Conservation (phyloP, 768 basidiomycete species). For the Tulasnella sp. region DNA sequence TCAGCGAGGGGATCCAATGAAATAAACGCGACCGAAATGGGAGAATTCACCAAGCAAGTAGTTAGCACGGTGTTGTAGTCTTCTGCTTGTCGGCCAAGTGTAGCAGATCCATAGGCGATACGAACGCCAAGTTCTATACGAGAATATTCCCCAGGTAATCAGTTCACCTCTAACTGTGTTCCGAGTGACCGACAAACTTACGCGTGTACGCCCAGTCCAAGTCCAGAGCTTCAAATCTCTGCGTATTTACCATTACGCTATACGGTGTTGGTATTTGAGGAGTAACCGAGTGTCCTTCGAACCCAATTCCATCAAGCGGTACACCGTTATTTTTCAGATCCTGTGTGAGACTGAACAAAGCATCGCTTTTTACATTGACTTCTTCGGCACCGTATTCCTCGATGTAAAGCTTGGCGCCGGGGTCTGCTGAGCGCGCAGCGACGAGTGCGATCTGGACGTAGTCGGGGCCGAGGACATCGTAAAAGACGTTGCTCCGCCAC, state of each 20-base stretch:
- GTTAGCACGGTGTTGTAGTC: conserved; percentile 50
- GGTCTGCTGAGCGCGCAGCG: conserved; percentile 13
- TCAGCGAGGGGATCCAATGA: neutral
- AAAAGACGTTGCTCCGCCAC: conserved; percentile 47
- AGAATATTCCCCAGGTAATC: neutral
- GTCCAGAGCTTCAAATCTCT: conserved; percentile 50
- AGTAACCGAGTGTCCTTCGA: conserved; percentile 6
- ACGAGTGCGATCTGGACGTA: neutral
- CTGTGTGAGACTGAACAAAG: conserved; percentile 47
- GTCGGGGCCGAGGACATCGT: conserved; percentile 39
- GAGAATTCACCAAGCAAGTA: conserved; percentile 40
- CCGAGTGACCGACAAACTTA: neutral
- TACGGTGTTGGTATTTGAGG: neutral
- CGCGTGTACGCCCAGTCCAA: conserved; percentile 57
- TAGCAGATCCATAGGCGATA: conserved; percentile 41
- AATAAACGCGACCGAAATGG: neutral
- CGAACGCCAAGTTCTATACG: conserved; percentile 54
- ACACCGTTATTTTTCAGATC: conserved; percentile 41
- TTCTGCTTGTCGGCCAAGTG: conserved; percentile 46
- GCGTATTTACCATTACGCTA: conserved; percentile 39
- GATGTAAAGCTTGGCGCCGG: conserved; percentile 15
- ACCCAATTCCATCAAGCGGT: conserved; percentile 54
- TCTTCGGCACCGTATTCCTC: conserved; percentile 17
- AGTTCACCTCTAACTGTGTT: neutral
- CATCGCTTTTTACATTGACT: conserved; percentile 47